Evolutionary conservation across 2,329 filamentous ascomycete species (phyloP), one percentile per base, ranked within the genome.

Genomic region (Fusarium equiseti): DNA sequence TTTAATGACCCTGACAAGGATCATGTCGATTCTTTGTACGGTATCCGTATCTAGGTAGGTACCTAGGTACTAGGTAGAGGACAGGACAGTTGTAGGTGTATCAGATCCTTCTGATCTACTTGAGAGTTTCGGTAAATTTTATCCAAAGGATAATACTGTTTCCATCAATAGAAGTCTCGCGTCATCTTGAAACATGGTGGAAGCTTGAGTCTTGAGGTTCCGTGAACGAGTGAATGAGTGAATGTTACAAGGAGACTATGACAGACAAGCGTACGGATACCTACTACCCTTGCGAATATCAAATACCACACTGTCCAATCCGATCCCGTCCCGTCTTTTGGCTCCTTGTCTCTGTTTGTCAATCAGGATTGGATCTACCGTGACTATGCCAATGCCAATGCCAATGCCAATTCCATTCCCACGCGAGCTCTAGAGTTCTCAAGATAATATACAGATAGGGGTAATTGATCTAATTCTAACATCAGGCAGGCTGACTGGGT

Each of bases 1-100:
- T 79, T 79, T 79, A 79, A 79, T 79, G 77, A 79, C 75, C 57
- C 55, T 43, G 68, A 68, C 75, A 76, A 73, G 67, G 67, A 59
- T 70, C 22, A 44, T 48, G 35, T 18, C 52, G 40, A 65, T 70
- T 70, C 59, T 53, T 56, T 63, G 50, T 53, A 54, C 24, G 29
- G 29, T 29, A 54, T 15, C 40, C 24, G 29, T 31, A 29, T 5
- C 11, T 29, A 31, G 29, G 29, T 27, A 27, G 15, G 20, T 20
- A 20, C 20, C 20, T 20, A 20, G 27, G 10, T 13, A 22, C 38
- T 42, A 42, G 15, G 26, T 31, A 31, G 29, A 31, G 32, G 32
- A 18, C 9, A n/a, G 35, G 35, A 38, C 35, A 22, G n/a, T 32
- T 32, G n/a, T 26, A n/a, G 24, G 31, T 51, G 49, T 35, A 52